Evolutionary conservation across 1,284 basidiomycete genomes (phyloP), one percentile per base, ranked within the genome.

Genomic region (Pholiota adiposa): DNA sequence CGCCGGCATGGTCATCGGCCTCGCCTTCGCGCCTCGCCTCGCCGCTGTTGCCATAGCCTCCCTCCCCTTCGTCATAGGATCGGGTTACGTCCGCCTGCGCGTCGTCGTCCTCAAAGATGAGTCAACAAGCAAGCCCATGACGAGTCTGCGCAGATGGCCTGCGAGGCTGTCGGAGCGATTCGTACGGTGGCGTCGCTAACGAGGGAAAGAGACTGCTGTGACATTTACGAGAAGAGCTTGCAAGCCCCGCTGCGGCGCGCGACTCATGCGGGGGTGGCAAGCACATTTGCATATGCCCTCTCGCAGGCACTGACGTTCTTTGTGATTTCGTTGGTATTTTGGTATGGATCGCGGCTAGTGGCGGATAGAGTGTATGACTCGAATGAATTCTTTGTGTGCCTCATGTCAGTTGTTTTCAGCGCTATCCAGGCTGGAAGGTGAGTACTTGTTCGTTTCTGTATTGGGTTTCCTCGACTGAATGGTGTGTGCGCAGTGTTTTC

Each of bases 111-210:
- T 96, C 65, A 96, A 96, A 75, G 94, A 97, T 69, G 87, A 72
- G 79, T 81, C 64, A 96, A 96, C 80, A 96, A 96, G 78, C 83
- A 84, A 68, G 83, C 90, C 0, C 95, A 99, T 72, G 90, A 92
- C 66, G 77, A 77, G 3, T 94, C 92, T 18, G 94, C 96, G 16
- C 94, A 97, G 67, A 75, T 96, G 27, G 97, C 97, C 31, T 93
- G 92, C 69, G 97, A 98, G 75, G 95, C 96, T 23, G 94, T 95
- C 11, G 91, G 85, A 4, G 83, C 96, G 2, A 97, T 99, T 70
- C 88, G 95, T 19, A 98, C 97, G 3, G 96, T 99, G 29, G 96
- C 96, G 0, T 86, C 91, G 2, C 81, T 98, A 44, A 98, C 94
- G 0, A 82, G 94, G 19, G 96, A 95, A 74, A 84, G 87, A 43